Base-by-base conservation (phyloP, 768 basidiomycete genomes). In the Lactarius hatsudake region DNA sequence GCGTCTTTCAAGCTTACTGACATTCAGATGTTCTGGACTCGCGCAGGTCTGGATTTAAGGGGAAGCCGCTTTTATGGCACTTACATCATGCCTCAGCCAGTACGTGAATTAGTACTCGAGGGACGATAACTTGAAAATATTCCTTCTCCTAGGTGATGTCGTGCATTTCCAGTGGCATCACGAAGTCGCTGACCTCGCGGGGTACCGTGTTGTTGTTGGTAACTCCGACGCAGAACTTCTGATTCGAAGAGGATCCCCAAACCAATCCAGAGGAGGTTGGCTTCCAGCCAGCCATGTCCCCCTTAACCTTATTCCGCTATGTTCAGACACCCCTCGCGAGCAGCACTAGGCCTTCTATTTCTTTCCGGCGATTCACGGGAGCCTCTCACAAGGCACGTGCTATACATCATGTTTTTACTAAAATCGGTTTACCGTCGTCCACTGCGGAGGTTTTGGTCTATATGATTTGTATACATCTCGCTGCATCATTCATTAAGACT, bases 141-240 rank as follows among this genome's bases (percentile, higher is more conserved):
- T 2, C 5, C 48, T 26, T 36, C 38, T 40, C 17, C 26, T 3
- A 10, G 48, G 48, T 20, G 8, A 30, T 61, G 58, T 20, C 48
- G 26, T 15, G 26, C 18, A 34, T 32, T 32, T 13, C 58, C 45
- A 7, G 12, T 10, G 53, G 9, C 23, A 26, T 65, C 58, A 53
- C 38, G 30, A 53, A 32, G 40, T 54, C 53, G 28, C 40, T 20
- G 13, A 59, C n/a, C 28, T 40, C 18, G 18, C 15, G 38, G 48
- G 51, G 54, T 45, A 26, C 8, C 48, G 32, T 59, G 18, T 53
- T 54, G 5, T n/a, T 12, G 36, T 40, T 18, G 42, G 26, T 38
- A 60, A 65, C 64, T 65, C 64, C 64, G 51, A 26, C 2, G 64
- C 28, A 54, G 20, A 51, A 42, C 12, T 55, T 60, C 38, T 30